Conservation (phyloP, 768 basidiomycete genomes). For the Artomyces pyxidatus region DNA sequence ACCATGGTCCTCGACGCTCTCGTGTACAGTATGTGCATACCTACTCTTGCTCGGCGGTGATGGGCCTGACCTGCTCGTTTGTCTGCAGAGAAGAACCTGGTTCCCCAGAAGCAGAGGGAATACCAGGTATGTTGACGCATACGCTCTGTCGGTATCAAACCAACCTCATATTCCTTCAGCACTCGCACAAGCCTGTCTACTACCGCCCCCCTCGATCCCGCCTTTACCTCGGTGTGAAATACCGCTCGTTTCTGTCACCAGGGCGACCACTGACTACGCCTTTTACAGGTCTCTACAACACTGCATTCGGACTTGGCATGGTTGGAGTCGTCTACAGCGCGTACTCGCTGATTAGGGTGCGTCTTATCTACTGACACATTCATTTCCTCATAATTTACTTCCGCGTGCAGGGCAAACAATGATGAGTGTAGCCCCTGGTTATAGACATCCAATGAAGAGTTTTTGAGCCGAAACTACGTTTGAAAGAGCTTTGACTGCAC, state of each 20-base stretch:
- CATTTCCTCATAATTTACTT: too few species aligned
- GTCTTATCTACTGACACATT: conserved; percentile 1
- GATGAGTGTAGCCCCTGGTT: too few species aligned
- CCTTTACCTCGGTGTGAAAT: conserved; percentile 59
- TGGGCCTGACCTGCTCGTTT: too few species aligned
- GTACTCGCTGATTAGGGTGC: conserved; percentile 36
- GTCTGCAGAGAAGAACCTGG: conserved; percentile 49
- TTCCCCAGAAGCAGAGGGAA: conserved; percentile 55
- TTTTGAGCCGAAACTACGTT: too few species aligned
- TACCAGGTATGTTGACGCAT: conserved; percentile 55
- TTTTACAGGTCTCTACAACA: conserved; percentile 44
- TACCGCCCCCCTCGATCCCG: conserved; percentile 51
- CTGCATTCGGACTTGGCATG: conserved; percentile 47
- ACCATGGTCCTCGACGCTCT: conserved; percentile 50
- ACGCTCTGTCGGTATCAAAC: too few species aligned
- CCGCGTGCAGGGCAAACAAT: conserved; percentile 8
- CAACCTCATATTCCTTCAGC: conserved; percentile 20
- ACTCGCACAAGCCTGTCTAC: conserved; percentile 45
- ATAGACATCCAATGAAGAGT: too few species aligned
- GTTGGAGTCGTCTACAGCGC: conserved; percentile 42
- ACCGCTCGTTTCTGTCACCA: background rate
- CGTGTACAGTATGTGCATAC: conserved; percentile 48
- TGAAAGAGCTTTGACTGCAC: too few species aligned
- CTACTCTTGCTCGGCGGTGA: background rate
- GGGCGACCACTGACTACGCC: background rate